Conservation (phyloP, 768 basidiomycete species). For the Auricularia sp. region DNA sequence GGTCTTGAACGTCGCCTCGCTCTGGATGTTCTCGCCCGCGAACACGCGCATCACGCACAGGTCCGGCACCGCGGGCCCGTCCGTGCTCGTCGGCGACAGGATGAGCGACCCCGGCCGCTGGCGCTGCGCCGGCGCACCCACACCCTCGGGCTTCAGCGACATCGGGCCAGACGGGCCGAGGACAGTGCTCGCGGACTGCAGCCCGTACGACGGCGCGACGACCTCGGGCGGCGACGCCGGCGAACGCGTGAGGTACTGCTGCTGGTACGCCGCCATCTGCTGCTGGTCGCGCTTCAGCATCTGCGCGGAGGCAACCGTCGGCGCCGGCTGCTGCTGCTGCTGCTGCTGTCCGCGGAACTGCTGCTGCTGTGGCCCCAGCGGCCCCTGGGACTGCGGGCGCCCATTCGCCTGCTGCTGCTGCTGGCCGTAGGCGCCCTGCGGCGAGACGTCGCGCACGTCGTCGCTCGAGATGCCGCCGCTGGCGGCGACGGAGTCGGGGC, state of each 20-base stretch:
- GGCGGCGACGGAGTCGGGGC: constrained; percentile 32
- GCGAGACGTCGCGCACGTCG: neutral
- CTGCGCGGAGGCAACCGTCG: constrained; percentile 49
- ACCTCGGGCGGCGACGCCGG: constrained; percentile 70
- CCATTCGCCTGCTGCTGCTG: constrained; percentile 23
- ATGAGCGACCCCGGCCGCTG: constrained; percentile 49
- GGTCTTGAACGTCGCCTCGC: constrained; percentile 97
- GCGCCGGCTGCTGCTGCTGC: constrained; percentile 14
- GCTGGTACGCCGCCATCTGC: constrained; percentile 72
- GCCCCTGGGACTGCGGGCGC: constrained; percentile 46
- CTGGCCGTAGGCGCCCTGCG: neutral
- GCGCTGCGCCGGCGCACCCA: neutral
- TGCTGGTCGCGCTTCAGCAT: constrained; percentile 83
- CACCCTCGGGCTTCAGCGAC: constrained; percentile 14
- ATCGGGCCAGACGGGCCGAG: constrained; percentile 36
- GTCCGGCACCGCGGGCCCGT: constrained; percentile 62
- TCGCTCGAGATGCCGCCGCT: constrained; percentile 34
- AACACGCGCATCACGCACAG: constrained; percentile 95
- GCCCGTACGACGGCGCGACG: constrained; percentile 56
- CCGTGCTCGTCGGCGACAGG: constrained; percentile 47
- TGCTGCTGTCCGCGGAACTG: constrained; percentile 18
- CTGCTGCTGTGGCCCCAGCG: constrained; percentile 22
- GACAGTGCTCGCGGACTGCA: constrained; percentile 64
- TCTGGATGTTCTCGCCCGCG: constrained; percentile 81
- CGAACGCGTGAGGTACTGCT: constrained; percentile 81